Conservation (phyloP, 257 asterid species). For the Jacaranda copaia region DNA sequence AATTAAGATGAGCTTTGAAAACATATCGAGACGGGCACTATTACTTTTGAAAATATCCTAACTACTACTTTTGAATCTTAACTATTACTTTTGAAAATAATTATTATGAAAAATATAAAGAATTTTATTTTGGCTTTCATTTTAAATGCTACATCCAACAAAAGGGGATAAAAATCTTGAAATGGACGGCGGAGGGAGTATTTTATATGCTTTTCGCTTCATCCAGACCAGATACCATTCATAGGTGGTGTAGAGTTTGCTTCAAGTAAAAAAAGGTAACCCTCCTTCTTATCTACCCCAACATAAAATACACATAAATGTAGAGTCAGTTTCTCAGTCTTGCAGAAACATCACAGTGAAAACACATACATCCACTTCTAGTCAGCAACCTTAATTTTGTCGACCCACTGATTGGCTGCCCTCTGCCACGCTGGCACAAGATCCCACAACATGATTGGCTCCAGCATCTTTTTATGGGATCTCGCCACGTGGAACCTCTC, state of each 20-base stretch:
- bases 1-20: no score
- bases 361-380: conserved; percentile 46
- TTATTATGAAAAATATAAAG: no score
- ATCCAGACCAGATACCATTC: no score
- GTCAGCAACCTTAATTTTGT: conserved; percentile 81
- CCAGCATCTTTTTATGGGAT: conserved; percentile 21
- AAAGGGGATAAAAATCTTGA: no score
- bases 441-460: conserved; percentile 85
- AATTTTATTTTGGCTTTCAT: no score
- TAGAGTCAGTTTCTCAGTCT: not conserved
- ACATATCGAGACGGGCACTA: no score
- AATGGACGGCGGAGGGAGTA: no score
- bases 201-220: not conserved
- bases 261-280: not conserved
- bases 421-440: conserved; percentile 74
- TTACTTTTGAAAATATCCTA: no score
- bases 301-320: conserved; percentile 30
- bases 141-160: no score
- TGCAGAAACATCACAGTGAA: conserved; percentile 41
- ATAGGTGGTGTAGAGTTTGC: not conserved
- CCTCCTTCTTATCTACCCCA: not conserved
- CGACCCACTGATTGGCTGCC: conserved; percentile 79
- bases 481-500: conserved; percentile 43
- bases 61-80: no score
- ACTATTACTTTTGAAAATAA: no score